Conservation (phyloP, 768 basidiomycete species). For the Nidula microcarpa region DNA sequence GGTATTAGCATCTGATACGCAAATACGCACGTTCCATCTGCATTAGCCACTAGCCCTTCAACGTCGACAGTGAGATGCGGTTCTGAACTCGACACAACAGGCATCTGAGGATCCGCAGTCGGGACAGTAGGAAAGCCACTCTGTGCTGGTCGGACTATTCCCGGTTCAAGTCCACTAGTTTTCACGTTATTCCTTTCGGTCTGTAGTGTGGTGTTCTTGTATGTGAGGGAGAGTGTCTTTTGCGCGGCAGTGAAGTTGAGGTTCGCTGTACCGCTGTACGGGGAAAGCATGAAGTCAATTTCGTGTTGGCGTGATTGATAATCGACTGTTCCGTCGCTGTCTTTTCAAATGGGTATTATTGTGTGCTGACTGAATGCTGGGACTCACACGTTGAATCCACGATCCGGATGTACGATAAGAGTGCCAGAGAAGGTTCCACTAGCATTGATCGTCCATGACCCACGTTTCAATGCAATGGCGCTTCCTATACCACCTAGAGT, state of each 20-base stretch:
- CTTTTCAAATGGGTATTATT: not conserved
- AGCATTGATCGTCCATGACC: constrained; percentile 31
- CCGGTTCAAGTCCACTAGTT: constrained; percentile 57
- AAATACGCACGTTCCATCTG: constrained; percentile 48
- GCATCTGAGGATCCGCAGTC: constrained; percentile 39
- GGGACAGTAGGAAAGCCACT: constrained; percentile 21
- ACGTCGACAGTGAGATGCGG: constrained; percentile 51
- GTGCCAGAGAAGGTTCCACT: constrained; percentile 46
- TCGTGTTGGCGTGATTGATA: constrained; percentile 64
- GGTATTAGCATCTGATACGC: too few relatives aligned
- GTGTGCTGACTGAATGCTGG: too few relatives aligned
- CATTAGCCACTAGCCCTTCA: constrained; percentile 55
- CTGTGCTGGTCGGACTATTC: constrained; percentile 38
- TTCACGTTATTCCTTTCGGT: constrained; percentile 40
- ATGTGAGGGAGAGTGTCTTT: constrained; percentile 47
- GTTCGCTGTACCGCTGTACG: constrained; percentile 44
- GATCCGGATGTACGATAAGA: constrained; percentile 53
- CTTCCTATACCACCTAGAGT: constrained; percentile 64
- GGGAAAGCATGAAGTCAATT: constrained; percentile 53
- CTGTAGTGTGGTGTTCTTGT: constrained; percentile 46
- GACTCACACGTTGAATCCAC: constrained; percentile 58
- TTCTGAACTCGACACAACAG: constrained; percentile 37
- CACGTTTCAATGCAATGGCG: constrained; percentile 52
- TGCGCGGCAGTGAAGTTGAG: constrained; percentile 48
- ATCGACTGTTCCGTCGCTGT: constrained; percentile 47